Conservation (phyloP, 2,329 filamentous ascomycete species). For the Apiospora phragmitis region DNA sequence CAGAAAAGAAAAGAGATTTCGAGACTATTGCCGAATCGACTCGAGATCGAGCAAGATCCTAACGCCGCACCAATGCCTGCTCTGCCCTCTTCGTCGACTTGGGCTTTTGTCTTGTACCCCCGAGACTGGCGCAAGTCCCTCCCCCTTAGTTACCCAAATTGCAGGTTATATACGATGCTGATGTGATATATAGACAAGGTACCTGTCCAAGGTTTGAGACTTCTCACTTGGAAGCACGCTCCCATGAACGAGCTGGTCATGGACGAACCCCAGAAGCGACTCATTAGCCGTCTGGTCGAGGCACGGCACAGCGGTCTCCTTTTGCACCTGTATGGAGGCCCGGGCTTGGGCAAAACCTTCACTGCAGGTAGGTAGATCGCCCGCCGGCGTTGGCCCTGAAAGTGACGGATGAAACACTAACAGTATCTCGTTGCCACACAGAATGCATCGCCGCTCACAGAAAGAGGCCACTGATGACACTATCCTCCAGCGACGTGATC, state of each 20-base stretch:
- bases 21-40: background rate
- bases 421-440: background rate
- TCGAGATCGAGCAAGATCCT: background rate
- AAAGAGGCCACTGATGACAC: background rate
- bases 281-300: background rate
- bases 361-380: background rate
- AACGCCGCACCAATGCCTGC: background rate
- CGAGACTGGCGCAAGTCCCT: background rate
- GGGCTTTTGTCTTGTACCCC: background rate
- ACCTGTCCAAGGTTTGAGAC: background rate
- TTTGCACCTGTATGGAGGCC: background rate
- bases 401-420: background rate
- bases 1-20: background rate
- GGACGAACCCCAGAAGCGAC: background rate
- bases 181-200: background rate
- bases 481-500: background rate
- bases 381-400: background rate
- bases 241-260: background rate
- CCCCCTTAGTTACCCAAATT: background rate
- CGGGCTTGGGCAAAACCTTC: background rate
- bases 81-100: background rate
- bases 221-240: background rate
- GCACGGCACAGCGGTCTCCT: background rate
- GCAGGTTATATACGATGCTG: background rate
- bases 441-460: background rate